These are phyloP conservation scores for Acorus calamus DNA, from an alignment of 106 monocot genomes.

Conservation along the genomic window DNA sequence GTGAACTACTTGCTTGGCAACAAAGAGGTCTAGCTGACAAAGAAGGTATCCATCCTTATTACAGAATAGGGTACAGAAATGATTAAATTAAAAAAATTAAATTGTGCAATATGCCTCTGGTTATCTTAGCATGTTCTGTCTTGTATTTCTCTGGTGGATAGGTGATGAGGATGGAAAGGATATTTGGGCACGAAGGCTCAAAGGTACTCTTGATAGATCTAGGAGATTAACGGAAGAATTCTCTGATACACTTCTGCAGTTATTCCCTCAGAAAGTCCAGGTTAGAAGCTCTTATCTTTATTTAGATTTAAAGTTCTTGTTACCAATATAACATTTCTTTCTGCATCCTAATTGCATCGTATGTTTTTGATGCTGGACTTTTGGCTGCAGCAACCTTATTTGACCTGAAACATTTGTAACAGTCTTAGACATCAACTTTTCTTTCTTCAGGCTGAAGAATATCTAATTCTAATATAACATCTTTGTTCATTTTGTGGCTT, in stretches of 20 bases:
- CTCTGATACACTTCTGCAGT: constrained; percentile 71
- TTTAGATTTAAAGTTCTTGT: too few relatives aligned
- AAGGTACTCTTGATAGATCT: constrained; percentile 86
- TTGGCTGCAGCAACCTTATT: too few relatives aligned
- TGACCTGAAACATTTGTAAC: too few relatives aligned
- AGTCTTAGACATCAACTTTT: too few relatives aligned
- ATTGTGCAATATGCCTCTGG: too few relatives aligned
- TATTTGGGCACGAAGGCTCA: constrained; percentile 78
- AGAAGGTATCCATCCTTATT: constrained; percentile 42
- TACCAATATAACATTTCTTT: too few relatives aligned
- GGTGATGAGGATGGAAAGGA: constrained; percentile 73
- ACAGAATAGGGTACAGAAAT: background rate
- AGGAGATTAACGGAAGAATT: constrained; percentile 85
- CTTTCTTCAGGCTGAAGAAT: too few relatives aligned
- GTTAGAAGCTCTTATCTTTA: constrained; percentile 13
- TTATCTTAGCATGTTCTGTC: too few relatives aligned
- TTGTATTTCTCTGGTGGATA: constrained; percentile 9
- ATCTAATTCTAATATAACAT: too few relatives aligned
- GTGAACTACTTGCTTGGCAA: constrained; percentile 69
- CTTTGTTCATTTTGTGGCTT: too few relatives aligned
- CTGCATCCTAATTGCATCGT: too few relatives aligned
- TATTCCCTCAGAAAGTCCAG: constrained; percentile 91
- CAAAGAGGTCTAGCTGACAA: constrained; percentile 47
- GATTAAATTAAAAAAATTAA: background rate
- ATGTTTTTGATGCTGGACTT: too few relatives aligned